Conservation (phyloP, 1,284 basidiomycete species). For the Golubevia sp. region DNA sequence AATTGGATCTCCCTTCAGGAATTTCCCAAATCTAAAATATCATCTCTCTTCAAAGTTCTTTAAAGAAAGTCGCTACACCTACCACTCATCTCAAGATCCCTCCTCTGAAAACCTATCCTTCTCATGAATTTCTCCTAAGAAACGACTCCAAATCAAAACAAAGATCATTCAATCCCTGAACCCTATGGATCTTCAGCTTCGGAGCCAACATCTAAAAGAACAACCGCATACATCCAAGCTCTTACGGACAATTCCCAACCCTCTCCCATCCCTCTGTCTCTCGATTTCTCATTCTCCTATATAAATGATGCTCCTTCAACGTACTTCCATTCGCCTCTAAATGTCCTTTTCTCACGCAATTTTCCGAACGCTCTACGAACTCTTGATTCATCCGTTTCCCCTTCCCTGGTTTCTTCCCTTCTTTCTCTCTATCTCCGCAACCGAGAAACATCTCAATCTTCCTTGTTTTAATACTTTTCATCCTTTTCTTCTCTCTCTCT, state of each 20-base stretch:
- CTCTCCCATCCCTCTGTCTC: constrained; percentile 1
- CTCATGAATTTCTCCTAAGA: not conserved
- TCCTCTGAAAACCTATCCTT: constrained; percentile 22
- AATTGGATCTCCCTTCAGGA: too few relatives aligned
- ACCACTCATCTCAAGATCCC: not conserved
- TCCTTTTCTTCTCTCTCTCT: not conserved
- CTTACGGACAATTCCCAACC: constrained; percentile 3
- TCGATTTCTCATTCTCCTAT: constrained; percentile 8
- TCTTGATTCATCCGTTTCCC: constrained; percentile 6
- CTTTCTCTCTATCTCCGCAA: not conserved
- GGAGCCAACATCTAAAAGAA: too few relatives aligned
- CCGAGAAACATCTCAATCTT: not conserved
- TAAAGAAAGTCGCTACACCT: not conserved
- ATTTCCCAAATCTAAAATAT: too few relatives aligned
- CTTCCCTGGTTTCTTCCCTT: constrained; percentile 1
- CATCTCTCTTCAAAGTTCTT: too few relatives aligned
- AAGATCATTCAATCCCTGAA: too few relatives aligned
- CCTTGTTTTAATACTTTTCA: not conserved
- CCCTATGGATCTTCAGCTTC: too few relatives aligned
- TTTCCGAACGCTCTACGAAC: too few relatives aligned
- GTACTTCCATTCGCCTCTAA: constrained; percentile 3
- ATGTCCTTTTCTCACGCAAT: constrained; percentile 2
- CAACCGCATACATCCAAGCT: constrained; percentile 4
- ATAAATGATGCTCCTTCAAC: not conserved
- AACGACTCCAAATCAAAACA: too few relatives aligned